Base-by-base conservation (phyloP, 2,329 filamentous ascomycete genomes). In the Magnaporthiopsis poae region DNA sequence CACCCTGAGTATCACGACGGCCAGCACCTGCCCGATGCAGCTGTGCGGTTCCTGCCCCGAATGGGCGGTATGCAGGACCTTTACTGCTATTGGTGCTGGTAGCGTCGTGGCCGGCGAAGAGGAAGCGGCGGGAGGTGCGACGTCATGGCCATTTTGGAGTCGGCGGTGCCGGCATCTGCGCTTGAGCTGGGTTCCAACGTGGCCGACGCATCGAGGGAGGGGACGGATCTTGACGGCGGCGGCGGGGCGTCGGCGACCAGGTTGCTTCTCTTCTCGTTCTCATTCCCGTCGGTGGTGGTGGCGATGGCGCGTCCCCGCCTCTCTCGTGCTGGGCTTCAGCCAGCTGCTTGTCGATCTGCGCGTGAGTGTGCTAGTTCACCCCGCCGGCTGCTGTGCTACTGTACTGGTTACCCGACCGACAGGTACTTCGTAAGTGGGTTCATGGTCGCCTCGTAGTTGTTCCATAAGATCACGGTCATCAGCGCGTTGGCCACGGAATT, bases 1-100 rank as follows among this genome's bases (percentile, higher is more conserved):
- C 59, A 68, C 61, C 36, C 65, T 66, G 31, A 69, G 66, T 60
- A 69, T 67, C 35, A 63, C 66, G 64, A 67, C 36, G 12, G 66
- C 69, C 61, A 70, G 65, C 60, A 68, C 64, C 71, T 86, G 82
- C 0, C 84, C 85, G 12, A 86, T 80, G 70, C 85, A 88, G 64
- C 81, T 82, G 15, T 85, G 73, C 2, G 79, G 77, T 0, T 85
- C 85, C 66, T 80, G 77, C 69, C 69, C 83, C 82, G 71, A 88
- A 88, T 0, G 82, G 77, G 8, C 83, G 78, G 77, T 79, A 87
- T 9, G 46, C 46, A 0, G 83, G 84, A 31, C 31, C 31, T 31
- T 31, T 7, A 31, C 31, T 27, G 27, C 27, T 27, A 27, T 27
- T 2, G 18, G 72, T 72, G 7, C 74, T 73, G 0, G 77, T 77